A percentile compares a stretch with the other conserved stretches of the same genome.
Conservation (phyloP, 2,329 filamentous ascomycete species). For the Aureobasidium sp. region DNA sequence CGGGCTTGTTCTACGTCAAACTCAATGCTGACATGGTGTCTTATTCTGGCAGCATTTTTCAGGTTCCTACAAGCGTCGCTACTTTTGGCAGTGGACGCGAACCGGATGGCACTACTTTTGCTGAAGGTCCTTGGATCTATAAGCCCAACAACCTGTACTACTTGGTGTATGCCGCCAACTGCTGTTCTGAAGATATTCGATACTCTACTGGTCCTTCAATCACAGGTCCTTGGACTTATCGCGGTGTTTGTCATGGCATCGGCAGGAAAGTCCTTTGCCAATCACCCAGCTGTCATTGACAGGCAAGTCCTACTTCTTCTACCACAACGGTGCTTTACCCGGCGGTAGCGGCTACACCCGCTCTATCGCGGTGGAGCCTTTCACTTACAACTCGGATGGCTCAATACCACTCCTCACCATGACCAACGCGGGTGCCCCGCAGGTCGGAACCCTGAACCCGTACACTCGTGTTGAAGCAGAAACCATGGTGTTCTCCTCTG, state of each 20-base stretch:
- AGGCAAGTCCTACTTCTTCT: constrained; percentile 12
- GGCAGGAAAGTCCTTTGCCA: constrained; percentile 7
- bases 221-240: constrained; percentile 14
- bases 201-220: constrained; percentile 10
- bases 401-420: neutral
- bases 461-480: neutral
- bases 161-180: constrained; percentile 12
- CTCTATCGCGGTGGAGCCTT: constrained; percentile 9
- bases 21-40: constrained; percentile 12
- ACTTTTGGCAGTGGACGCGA: neutral
- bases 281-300: constrained; percentile 12
- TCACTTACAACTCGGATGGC: neutral
- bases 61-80: neutral
- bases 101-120: constrained; percentile 5
- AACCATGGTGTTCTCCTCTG: neutral
- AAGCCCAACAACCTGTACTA: constrained; percentile 10
- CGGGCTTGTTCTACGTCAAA: constrained; percentile 7
- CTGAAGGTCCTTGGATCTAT: constrained; percentile 10
- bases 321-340: constrained; percentile 8
- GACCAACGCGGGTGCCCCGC: neutral
- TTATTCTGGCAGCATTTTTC: neutral
- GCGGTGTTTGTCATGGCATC: constrained; percentile 12
- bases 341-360: constrained; percentile 10
- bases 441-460: neutral
- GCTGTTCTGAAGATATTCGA: neutral